Evolutionary conservation across 176 grass and related monocot genomes (phyloP).

Genomic region (Elymus sibiricus): DNA sequence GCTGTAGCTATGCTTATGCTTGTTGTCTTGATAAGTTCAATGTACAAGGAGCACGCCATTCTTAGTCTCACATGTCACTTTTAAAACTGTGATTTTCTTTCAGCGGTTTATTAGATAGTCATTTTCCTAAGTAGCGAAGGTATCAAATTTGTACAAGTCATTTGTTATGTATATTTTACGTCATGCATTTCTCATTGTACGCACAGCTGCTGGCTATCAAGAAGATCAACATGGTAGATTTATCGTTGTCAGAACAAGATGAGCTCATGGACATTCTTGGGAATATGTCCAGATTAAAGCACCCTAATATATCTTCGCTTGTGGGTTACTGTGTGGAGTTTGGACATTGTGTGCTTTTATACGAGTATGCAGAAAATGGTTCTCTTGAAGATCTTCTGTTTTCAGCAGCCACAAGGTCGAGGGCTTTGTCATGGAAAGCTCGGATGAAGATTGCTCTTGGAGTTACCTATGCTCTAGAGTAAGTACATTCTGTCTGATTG

Average conservation of each 20-base stretch:
- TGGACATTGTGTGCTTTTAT: constrained; percentile 67
- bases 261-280: constrained; percentile 78
- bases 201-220: constrained; percentile 79
- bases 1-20: background rate
- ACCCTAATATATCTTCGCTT: constrained; percentile 70
- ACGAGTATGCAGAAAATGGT: constrained; percentile 77
- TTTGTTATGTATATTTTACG: constrained; percentile 6
- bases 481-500: constrained; percentile 34
- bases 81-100: constrained; percentile 13
- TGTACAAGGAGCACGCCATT: background rate
- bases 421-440: constrained; percentile 86
- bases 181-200: constrained; percentile 15
- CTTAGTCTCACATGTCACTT: background rate
- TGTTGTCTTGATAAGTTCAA: constrained; percentile 11
- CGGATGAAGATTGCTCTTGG: constrained; percentile 89
- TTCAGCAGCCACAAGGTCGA: constrained; percentile 48
- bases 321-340: constrained; percentile 85
- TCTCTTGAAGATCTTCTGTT: constrained; percentile 84
- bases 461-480: constrained; percentile 89
- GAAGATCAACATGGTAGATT: constrained; percentile 76
- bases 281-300: constrained; percentile 77
- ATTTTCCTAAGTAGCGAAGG: constrained; percentile 17
- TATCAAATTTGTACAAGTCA: background rate
- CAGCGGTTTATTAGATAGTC: background rate
- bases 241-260: constrained; percentile 79